These are phyloP conservation scores for Prunus mume DNA, from an alignment of 306 rosid genomes.

Conservation along the genomic window DNA sequence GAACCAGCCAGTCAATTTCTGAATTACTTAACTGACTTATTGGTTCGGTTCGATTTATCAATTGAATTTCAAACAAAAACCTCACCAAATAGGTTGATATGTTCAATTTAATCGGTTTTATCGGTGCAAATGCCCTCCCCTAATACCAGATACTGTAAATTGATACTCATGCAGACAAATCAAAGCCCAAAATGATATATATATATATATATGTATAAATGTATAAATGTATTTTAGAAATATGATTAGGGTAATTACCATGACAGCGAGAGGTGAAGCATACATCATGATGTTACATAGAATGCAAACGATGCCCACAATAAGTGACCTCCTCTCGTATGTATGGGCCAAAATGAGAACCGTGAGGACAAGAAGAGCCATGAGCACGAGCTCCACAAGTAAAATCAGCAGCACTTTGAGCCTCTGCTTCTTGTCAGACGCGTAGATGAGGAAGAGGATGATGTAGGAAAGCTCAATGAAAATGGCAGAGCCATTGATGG, in stretches of 20 bases:
- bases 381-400: slow-evolving; percentile 45
- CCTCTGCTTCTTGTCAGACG: slow-evolving; percentile 54
- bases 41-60: too few species aligned
- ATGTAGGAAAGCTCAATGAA: slow-evolving; percentile 56
- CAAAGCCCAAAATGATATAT: neutral
- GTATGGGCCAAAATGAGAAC: slow-evolving; percentile 40
- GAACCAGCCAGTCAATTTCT: too few species aligned
- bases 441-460: slow-evolving; percentile 57
- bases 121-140: too few species aligned
- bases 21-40: too few species aligned
- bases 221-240: neutral
- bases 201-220: too few species aligned
- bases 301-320: slow-evolving; percentile 65
- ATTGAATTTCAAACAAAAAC: too few species aligned
- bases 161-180: neutral
- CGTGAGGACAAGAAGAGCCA: slow-evolving; percentile 32
- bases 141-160: neutral
- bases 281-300: slow-evolving; percentile 85
- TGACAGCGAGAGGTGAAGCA: slow-evolving; percentile 74
- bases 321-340: slow-evolving; percentile 34
- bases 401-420: slow-evolving; percentile 39
- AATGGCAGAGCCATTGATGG: slow-evolving; percentile 66
- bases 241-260: slow-evolving; percentile 35
- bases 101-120: too few species aligned
- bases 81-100: too few species aligned